phyloP scores from a whole-genome alignment of 441 rosid genomes.

The Erodium trifolium region DNA sequence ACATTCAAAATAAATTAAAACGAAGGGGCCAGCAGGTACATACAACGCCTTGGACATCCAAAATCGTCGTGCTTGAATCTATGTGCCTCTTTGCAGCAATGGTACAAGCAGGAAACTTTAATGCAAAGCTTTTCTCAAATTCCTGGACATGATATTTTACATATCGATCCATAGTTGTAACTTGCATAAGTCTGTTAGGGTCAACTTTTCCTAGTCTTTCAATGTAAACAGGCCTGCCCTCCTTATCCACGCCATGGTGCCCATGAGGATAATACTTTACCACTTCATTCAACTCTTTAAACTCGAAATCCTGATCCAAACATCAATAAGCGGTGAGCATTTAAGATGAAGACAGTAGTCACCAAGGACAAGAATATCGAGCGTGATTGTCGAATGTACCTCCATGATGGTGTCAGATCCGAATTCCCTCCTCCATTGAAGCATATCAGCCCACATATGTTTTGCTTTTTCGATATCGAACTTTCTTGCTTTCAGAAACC shows the following conservation, averaged over 20 bases:
- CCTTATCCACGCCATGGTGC: slow-evolving; percentile 94
- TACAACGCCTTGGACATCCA: slow-evolving; percentile 98
- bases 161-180: slow-evolving; percentile 78
- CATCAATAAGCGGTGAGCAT: slow-evolving; percentile 16
- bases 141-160: slow-evolving; percentile 84
- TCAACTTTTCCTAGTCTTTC: slow-evolving; percentile 95
- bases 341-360: slow-evolving; percentile 3
- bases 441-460: slow-evolving; percentile 99
- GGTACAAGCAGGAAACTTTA: slow-evolving; percentile 91
- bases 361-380: slow-evolving; percentile 7
- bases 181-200: slow-evolving; percentile 85
- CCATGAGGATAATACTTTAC: slow-evolving; percentile 83
- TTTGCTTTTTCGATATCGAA: slow-evolving; percentile 92
- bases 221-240: slow-evolving; percentile 88
- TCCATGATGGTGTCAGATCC: slow-evolving; percentile 73
- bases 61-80: slow-evolving; percentile 88
- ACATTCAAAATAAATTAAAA: slow-evolving; percentile 9
- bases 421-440: slow-evolving; percentile 95
- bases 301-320: slow-evolving; percentile 58
- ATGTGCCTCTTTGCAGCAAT: slow-evolving; percentile 91
- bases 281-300: slow-evolving; percentile 70
- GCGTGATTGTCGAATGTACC: slow-evolving; percentile 28
- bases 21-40: slow-evolving; percentile 17
- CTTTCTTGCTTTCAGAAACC: slow-evolving; percentile 95
- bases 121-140: slow-evolving; percentile 74